These are phyloP conservation scores for Aspergillus nomiae DNA, from an alignment of 2,329 filamentous ascomycete genomes.

Conservation along the genomic window DNA sequence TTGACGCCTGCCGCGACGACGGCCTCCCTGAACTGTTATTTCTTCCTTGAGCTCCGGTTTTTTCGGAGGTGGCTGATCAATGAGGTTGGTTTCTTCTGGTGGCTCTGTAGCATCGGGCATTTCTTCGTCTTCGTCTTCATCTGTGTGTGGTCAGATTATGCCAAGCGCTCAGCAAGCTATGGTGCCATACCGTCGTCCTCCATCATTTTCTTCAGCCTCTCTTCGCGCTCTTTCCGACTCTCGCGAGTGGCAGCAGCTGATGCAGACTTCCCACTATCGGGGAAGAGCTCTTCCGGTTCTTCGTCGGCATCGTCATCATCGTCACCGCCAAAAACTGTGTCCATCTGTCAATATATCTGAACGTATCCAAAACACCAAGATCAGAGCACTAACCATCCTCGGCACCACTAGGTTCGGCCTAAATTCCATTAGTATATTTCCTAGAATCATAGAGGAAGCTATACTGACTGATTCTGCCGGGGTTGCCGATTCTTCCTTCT, in stretches of 20 bases:
- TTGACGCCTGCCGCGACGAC: slow-evolving; percentile 73
- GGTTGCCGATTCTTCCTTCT: slow-evolving; percentile 45
- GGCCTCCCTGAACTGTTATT: slow-evolving; percentile 61
- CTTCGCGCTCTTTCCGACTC: slow-evolving; percentile 64
- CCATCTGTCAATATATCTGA: slow-evolving; percentile 27
- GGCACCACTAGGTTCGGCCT: slow-evolving; percentile 40
- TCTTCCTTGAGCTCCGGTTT: slow-evolving; percentile 53
- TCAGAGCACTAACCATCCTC: slow-evolving; percentile 51
- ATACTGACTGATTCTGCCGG: slow-evolving; percentile 42
- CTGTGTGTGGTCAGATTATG: slow-evolving; percentile 26
- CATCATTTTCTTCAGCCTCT: slow-evolving; percentile 73
- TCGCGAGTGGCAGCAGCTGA: slow-evolving; percentile 40
- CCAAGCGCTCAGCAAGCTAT: slow-evolving; percentile 37
- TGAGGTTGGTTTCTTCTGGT: slow-evolving; percentile 38
- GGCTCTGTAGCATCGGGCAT: slow-evolving; percentile 58
- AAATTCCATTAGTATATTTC: slow-evolving; percentile 17
- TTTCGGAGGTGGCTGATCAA: slow-evolving; percentile 39
- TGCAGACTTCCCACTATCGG: slow-evolving; percentile 39
- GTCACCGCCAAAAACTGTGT: slow-evolving; percentile 52
- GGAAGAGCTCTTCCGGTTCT: slow-evolving; percentile 55
- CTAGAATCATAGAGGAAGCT: slow-evolving; percentile 19
- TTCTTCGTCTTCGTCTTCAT: slow-evolving; percentile 51
- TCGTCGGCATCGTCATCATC: slow-evolving; percentile 61
- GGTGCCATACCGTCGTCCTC: slow-evolving; percentile 55
- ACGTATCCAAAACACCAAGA: not conserved